Evolutionary conservation across 345 rosid species (phyloP).

Genomic region (Syzygium oleosum): DNA sequence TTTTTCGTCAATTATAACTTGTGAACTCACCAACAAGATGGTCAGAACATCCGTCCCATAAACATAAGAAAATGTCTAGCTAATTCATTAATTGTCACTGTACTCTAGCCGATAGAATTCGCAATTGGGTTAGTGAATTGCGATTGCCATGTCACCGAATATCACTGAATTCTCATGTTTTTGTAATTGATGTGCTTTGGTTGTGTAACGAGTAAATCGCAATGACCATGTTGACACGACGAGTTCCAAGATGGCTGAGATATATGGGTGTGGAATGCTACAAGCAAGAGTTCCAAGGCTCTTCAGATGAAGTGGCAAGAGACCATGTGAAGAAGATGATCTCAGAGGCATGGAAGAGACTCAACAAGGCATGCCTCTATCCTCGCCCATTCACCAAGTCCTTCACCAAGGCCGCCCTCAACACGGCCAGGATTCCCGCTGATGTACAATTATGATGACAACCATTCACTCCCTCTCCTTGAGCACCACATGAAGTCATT

Average conservation of each 20-base stretch:
- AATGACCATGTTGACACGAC: background rate
- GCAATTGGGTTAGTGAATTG: too few relatives aligned
- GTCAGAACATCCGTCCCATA: too few relatives aligned
- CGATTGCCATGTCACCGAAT: too few relatives aligned
- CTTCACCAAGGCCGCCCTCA: conserved; percentile 23
- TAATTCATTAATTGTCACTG: too few relatives aligned
- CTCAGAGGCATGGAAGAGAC: conserved; percentile 42
- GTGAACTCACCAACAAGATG: too few relatives aligned
- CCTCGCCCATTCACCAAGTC: conserved; percentile 20
- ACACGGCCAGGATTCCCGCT: conserved; percentile 47
- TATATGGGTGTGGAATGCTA: conserved; percentile 45
- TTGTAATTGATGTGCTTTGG: too few relatives aligned
- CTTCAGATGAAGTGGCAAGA: conserved; percentile 18
- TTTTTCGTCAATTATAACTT: too few relatives aligned
- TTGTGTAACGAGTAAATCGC: background rate
- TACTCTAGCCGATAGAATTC: too few relatives aligned
- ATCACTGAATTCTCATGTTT: too few relatives aligned
- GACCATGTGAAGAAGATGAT: conserved; percentile 23
- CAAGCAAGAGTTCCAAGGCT: conserved; percentile 26
- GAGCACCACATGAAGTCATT: conserved; percentile 20
- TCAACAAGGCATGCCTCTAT: conserved; percentile 35
- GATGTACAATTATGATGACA: conserved; percentile 38
- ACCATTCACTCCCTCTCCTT: conserved; percentile 26
- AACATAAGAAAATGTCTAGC: too few relatives aligned
- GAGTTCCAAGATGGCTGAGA: conserved; percentile 20